Evolutionary conservation across 2,329 filamentous ascomycete species (phyloP).

Genomic region (Tolypocladium album): DNA sequence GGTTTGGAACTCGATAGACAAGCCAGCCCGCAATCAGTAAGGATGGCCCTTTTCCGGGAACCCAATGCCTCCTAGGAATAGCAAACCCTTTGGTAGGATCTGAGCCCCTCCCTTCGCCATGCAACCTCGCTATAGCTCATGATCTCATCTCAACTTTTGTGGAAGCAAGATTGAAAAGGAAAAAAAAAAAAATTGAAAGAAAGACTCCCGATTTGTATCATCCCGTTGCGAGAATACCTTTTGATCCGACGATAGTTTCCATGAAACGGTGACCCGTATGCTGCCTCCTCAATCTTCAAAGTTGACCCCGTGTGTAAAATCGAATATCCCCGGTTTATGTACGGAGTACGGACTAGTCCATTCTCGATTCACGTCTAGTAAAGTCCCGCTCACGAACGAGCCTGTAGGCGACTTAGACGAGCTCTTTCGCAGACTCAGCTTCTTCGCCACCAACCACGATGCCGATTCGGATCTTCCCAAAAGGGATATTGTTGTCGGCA

Average conservation of each 20-base stretch:
- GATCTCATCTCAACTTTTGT: neutral
- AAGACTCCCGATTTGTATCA: neutral
- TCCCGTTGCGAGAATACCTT: neutral
- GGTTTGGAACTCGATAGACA: neutral
- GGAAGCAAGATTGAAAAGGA: neutral
- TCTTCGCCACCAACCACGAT: conserved; percentile 9
- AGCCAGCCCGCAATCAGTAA: neutral
- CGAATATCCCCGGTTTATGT: neutral
- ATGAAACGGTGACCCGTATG: neutral
- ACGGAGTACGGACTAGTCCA: neutral
- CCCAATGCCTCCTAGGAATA: neutral
- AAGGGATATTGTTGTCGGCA: conserved; percentile 22
- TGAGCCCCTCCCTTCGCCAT: neutral
- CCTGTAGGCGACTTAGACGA: neutral
- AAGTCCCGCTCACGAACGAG: neutral
- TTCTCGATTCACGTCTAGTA: neutral
- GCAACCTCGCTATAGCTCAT: neutral
- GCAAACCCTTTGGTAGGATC: neutral
- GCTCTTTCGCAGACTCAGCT: neutral
- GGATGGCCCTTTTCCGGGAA: neutral
- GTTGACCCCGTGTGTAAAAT: neutral
- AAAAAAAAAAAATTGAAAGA: neutral
- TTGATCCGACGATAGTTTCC: neutral
- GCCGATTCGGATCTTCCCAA: conserved; percentile 37
- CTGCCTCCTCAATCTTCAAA: neutral